These are phyloP conservation scores for Mortierella sp. DNA, from an alignment of 371 early-diverging fungal species.

Conservation along the genomic window DNA sequence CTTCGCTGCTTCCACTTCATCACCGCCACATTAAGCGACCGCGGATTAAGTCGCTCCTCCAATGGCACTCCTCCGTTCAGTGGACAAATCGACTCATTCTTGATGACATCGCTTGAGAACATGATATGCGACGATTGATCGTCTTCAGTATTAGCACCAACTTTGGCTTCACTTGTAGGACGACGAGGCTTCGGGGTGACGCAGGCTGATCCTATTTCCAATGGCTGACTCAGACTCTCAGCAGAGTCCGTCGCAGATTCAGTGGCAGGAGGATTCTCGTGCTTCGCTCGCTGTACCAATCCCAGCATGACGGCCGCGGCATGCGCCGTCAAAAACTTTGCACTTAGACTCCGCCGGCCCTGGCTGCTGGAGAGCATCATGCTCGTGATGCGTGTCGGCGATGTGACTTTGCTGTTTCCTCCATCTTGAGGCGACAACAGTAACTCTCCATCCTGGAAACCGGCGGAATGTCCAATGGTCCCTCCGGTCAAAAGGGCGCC, in stretches of 20 bases:
- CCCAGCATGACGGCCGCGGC: constrained; percentile 30
- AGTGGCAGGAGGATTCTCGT: not conserved
- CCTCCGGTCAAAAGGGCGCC: not conserved
- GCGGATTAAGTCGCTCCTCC: constrained; percentile 28
- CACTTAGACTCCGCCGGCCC: constrained; percentile 32
- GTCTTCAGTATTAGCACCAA: no score
- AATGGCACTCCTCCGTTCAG: not conserved
- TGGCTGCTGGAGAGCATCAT: not conserved
- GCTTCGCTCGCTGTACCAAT: not conserved
- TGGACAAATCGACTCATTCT: not conserved
- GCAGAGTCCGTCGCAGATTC: no score
- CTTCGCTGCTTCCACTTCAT: constrained; percentile 25
- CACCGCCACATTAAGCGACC: constrained; percentile 22
- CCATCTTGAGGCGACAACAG: constrained; percentile 17
- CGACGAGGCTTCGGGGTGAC: no score
- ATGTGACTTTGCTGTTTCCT: not conserved
- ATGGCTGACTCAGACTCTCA: no score
- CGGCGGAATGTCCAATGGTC: not conserved
- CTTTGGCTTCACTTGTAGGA: no score
- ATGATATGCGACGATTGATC: no score
- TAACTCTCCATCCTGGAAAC: constrained; percentile 35
- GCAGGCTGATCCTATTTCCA: no score
- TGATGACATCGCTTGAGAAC: not conserved
- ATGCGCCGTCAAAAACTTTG: constrained; percentile 39
- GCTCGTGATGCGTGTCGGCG: constrained; percentile 19